Conservation (phyloP, 2,329 filamentous ascomycete genomes). For the Fusarium chlamydosporum region DNA sequence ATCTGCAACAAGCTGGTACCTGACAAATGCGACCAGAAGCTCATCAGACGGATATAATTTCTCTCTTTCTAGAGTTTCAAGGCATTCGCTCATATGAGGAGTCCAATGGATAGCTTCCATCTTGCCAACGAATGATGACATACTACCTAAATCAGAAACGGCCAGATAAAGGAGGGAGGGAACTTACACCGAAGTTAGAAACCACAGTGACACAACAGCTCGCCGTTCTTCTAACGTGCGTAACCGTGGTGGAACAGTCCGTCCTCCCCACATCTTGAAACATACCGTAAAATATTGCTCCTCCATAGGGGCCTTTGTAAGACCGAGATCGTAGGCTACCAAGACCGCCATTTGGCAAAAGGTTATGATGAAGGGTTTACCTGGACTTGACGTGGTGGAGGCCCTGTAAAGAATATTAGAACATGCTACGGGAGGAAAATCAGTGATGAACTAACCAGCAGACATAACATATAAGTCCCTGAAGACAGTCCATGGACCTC, state of each 20-base stretch:
- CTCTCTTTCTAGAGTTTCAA: conserved; percentile 61
- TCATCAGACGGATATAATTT: conserved; percentile 65
- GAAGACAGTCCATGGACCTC: conserved; percentile 65
- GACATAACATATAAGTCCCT: conserved; percentile 63
- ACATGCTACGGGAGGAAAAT: neutral
- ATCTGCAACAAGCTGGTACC: conserved; percentile 59
- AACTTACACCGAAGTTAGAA: conserved; percentile 56
- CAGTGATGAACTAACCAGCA: conserved; percentile 58
- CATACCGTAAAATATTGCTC: conserved; percentile 56
- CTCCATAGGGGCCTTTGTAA: conserved; percentile 58
- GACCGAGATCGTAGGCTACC: conserved; percentile 62
- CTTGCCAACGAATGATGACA: conserved; percentile 60
- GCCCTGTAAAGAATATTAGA: conserved; percentile 52
- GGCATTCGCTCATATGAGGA: conserved; percentile 69
- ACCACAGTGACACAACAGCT: conserved; percentile 64
- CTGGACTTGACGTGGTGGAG: conserved; percentile 55
- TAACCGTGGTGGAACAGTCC: conserved; percentile 49
- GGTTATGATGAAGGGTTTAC: conserved; percentile 62
- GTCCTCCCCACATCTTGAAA: conserved; percentile 55
- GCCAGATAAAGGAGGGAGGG: neutral
- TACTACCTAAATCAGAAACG: conserved; percentile 46
- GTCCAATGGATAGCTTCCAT: conserved; percentile 70
- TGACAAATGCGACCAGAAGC: conserved; percentile 58
- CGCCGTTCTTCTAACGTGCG: conserved; percentile 66
- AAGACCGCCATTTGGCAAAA: conserved; percentile 60